Percentiles rank a stretch among this genome's conserved stretches.
phyloP scores from a whole-genome alignment of 306 rosid species.

The Lathyrus aphaca region DNA sequence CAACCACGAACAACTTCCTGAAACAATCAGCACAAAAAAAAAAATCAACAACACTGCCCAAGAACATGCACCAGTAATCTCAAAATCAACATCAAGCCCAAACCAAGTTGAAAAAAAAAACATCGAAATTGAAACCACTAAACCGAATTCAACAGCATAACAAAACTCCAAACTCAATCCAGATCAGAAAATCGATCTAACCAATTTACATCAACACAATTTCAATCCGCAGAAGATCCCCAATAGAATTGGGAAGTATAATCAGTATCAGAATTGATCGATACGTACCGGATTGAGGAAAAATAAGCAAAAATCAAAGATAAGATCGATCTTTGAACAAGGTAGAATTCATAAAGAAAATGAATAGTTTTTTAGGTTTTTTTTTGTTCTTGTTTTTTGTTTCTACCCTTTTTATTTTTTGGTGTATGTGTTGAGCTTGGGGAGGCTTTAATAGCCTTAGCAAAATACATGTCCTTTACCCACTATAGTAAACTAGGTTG shows the following conservation, averaged over 20 bases:
- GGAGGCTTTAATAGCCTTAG: conserved; percentile 27
- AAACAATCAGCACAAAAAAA: conserved; percentile 30
- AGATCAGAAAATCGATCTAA: conserved; percentile 54
- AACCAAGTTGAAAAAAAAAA: conserved; percentile 45
- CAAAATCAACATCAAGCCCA: conserved; percentile 38
- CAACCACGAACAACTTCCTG: conserved; percentile 44
- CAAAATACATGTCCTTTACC: conserved; percentile 37
- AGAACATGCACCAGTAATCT: conserved; percentile 43
- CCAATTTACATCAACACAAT: conserved; percentile 17
- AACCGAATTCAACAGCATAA: conserved; percentile 40
- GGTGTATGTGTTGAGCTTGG: conserved; percentile 17
- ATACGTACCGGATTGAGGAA: conserved; percentile 56
- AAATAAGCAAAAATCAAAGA: conserved; percentile 55
- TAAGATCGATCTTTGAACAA: conserved; percentile 57
- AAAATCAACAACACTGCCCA: conserved; percentile 39
- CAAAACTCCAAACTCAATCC: conserved; percentile 38
- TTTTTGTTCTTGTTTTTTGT: neutral
- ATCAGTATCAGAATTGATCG: conserved; percentile 44
- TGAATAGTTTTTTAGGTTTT: conserved; percentile 7
- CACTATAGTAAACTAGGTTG: conserved; percentile 39
- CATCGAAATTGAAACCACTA: conserved; percentile 33
- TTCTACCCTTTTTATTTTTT: conserved; percentile 3
- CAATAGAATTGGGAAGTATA: conserved; percentile 38
- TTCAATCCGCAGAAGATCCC: conserved; percentile 51
- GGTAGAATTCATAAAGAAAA: conserved; percentile 51